phyloP scores from a whole-genome alignment of 1,284 basidiomycete species.

The Singerocomus rubriflavus region DNA sequence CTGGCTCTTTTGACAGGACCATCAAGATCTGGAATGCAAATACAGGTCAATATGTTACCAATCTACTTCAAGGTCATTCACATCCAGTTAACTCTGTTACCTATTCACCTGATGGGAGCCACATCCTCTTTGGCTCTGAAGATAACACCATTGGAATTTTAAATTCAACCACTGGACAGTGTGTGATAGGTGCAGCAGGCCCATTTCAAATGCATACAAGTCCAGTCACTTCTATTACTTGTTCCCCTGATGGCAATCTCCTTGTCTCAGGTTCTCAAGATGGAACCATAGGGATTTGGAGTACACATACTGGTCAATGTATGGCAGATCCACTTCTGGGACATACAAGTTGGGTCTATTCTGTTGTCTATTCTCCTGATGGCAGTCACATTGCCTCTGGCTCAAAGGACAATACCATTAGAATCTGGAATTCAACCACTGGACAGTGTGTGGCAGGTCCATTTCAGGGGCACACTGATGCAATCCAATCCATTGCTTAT shows the following conservation, averaged over 20 bases:
- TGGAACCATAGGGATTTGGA: slow-evolving; percentile 6
- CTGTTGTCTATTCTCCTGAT: slow-evolving; percentile 17
- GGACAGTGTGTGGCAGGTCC: slow-evolving; percentile 12
- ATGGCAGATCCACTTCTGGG: slow-evolving; percentile 4
- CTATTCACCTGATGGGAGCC: slow-evolving; percentile 17
- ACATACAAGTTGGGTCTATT: slow-evolving; percentile 7
- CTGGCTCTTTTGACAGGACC: slow-evolving; percentile 12
- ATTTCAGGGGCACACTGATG: slow-evolving; percentile 14
- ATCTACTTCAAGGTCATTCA: neutral
- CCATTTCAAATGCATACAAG: slow-evolving; percentile 4
- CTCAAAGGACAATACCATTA: slow-evolving; percentile 13
- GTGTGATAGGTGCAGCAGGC: neutral
- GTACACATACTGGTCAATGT: slow-evolving; percentile 7
- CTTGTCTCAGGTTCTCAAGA: slow-evolving; percentile 16
- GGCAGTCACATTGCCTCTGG: slow-evolving; percentile 12
- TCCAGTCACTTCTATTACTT: slow-evolving; percentile 3
- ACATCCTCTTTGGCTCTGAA: slow-evolving; percentile 3
- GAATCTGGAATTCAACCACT: slow-evolving; percentile 15
- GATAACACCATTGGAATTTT: neutral
- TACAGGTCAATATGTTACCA: slow-evolving; percentile 7
- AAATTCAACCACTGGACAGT: slow-evolving; percentile 7
- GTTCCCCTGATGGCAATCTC: slow-evolving; percentile 18
- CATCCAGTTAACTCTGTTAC: neutral
- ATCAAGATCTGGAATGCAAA: slow-evolving; percentile 11
- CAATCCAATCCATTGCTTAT: slow-evolving; percentile 11